phyloP scores from a whole-genome alignment of 148 eudicot species.

The Cornus controversa region DNA sequence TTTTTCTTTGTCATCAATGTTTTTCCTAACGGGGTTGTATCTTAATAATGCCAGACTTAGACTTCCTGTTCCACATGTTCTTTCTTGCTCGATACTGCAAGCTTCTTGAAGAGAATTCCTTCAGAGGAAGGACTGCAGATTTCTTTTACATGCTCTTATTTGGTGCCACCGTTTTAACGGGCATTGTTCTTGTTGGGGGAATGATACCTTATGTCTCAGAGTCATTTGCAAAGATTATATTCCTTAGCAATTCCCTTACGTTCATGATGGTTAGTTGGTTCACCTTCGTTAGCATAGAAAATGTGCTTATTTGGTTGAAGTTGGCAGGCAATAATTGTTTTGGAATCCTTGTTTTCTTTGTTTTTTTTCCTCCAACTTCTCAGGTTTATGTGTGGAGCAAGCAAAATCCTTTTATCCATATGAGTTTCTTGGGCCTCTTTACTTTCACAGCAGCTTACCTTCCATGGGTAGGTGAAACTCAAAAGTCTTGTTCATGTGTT shows the following conservation, averaged over 20 bases:
- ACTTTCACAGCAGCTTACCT: conserved; percentile 97
- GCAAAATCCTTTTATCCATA: conserved; percentile 94
- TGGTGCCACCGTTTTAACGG: conserved; percentile 88
- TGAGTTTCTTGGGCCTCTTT: conserved; percentile 98
- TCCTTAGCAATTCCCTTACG: conserved; percentile 94
- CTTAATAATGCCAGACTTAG: conserved; percentile 59
- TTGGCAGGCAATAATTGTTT: neutral
- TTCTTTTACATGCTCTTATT: conserved; percentile 95
- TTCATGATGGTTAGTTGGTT: conserved; percentile 82
- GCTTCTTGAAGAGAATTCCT: conserved; percentile 97
- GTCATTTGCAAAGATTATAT: conserved; percentile 89
- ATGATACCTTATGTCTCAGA: conserved; percentile 93
- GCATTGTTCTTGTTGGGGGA: conserved; percentile 89
- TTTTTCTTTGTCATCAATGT: neutral
- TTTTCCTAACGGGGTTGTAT: conserved; percentile 8
- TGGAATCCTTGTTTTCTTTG: neutral
- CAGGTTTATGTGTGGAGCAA: conserved; percentile 99
- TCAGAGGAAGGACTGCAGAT: conserved; percentile 95
- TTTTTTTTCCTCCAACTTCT: neutral
- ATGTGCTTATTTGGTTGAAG: neutral
- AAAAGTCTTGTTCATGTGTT: neutral
- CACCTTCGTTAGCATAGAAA: neutral
- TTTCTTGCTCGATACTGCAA: conserved; percentile 97
- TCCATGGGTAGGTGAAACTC: conserved; percentile 72
- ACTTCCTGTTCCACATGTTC: conserved; percentile 98